phyloP scores from a whole-genome alignment of 2,329 filamentous ascomycete species.

The Lasiodiplodia gonubiensis region DNA sequence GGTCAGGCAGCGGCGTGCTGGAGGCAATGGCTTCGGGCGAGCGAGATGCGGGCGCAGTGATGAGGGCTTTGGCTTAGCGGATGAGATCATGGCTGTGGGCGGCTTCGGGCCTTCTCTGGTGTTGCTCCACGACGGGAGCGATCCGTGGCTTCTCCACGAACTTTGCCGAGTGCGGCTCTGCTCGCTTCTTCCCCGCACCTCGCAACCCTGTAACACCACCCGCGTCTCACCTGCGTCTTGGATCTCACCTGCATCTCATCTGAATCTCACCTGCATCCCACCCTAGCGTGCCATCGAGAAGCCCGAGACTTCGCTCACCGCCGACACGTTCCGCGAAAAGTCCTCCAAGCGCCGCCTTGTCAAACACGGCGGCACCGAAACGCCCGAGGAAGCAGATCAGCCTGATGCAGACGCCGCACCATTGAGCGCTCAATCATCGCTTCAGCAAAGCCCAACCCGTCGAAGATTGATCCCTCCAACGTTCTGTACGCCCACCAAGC shows the following conservation, averaged over 20 bases:
- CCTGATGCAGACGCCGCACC: too few relatives aligned
- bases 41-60: neutral
- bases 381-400: too few relatives aligned
- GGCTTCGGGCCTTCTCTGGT: conserved; percentile 17
- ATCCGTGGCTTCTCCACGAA: conserved; percentile 6
- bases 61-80: neutral
- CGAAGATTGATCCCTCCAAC: neutral
- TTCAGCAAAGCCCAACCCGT: neutral
- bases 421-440: too few relatives aligned
- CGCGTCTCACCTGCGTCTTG: too few relatives aligned
- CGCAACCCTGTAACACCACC: too few relatives aligned
- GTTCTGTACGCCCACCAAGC: too few relatives aligned
- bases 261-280: neutral
- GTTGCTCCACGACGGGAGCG: conserved; percentile 16
- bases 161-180: neutral
- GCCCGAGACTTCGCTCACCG: too few relatives aligned
- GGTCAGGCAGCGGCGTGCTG: neutral
- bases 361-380: too few relatives aligned
- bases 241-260: too few relatives aligned
- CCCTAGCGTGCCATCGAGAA: too few relatives aligned
- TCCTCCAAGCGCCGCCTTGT: too few relatives aligned
- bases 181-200: neutral
- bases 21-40: neutral
- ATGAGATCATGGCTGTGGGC: conserved; percentile 1
- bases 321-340: too few relatives aligned